phyloP scores from a whole-genome alignment of 768 basidiomycete genomes.

The Dioszegia crocea region DNA sequence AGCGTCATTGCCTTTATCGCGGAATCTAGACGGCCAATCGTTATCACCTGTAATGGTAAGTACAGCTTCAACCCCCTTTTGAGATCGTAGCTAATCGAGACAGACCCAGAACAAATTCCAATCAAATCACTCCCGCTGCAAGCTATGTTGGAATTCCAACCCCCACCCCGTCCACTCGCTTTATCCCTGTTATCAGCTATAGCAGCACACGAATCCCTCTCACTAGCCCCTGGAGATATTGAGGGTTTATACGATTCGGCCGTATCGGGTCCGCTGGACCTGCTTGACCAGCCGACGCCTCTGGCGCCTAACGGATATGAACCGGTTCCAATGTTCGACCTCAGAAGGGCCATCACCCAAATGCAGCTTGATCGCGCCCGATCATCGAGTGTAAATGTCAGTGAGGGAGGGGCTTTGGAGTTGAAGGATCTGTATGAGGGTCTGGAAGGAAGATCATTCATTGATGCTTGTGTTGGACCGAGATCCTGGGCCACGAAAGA shows the following conservation, averaged over 20 bases:
- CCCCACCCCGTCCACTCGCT: constrained; percentile 58
- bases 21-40: constrained; percentile 77
- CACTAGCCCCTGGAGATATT: not conserved
- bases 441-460: constrained; percentile 53
- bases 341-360: constrained; percentile 62
- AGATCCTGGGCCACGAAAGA: constrained; percentile 49
- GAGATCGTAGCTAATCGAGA: too few relatives aligned
- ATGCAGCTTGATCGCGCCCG: constrained; percentile 56
- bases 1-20: constrained; percentile 74
- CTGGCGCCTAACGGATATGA: constrained; percentile 49
- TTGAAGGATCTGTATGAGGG: not conserved
- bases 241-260: constrained; percentile 22
- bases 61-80: too few relatives aligned
- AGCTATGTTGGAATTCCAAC: constrained; percentile 61
- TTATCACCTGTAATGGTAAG: constrained; percentile 93
- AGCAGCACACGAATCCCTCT: constrained; percentile 48
- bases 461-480: constrained; percentile 57
- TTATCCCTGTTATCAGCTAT: constrained; percentile 67
- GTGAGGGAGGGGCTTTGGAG: constrained; percentile 5
- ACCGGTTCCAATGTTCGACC: constrained; percentile 54
- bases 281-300: constrained; percentile 47
- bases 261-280: constrained; percentile 25
- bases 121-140: constrained; percentile 71
- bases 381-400: not conserved
- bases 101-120: constrained; percentile 73